Evolutionary conservation across 495 filamentous ascomycete genomes (phyloP).

Genomic region (Delitschia confertaspora): DNA sequence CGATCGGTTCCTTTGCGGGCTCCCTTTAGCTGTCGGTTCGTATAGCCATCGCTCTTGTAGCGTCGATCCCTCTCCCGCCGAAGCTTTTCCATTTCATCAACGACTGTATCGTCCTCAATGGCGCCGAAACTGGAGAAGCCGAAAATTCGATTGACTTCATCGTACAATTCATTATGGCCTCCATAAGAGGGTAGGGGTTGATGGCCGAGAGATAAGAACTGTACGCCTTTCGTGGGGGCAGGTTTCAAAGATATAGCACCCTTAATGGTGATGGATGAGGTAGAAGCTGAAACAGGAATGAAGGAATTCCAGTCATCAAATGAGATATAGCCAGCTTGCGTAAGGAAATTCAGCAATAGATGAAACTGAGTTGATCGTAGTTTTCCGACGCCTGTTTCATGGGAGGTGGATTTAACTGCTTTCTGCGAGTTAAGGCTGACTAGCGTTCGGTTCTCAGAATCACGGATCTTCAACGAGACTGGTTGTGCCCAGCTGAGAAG

Average conservation of each 20-base stretch:
- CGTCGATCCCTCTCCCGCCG: constrained; percentile 36
- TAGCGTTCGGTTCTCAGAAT: constrained; percentile 14
- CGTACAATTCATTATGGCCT: constrained; percentile 59
- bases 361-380: constrained; percentile 5
- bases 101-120: constrained; percentile 40
- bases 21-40: constrained; percentile 47
- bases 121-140: constrained; percentile 67
- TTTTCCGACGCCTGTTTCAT: neutral
- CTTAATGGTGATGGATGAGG: constrained; percentile 48
- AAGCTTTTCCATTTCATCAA: constrained; percentile 35
- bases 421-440: constrained; percentile 13
- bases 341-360: constrained; percentile 42
- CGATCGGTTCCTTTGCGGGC: constrained; percentile 60
- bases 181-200: constrained; percentile 36
- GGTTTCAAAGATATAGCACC: constrained; percentile 65
- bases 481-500: constrained; percentile 53
- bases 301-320: constrained; percentile 46
- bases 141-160: constrained; percentile 73
- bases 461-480: constrained; percentile 35
- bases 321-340: constrained; percentile 55
- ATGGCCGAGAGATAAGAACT: constrained; percentile 73
- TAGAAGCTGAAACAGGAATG: constrained; percentile 59
- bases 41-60: constrained; percentile 44
- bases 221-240: constrained; percentile 57
- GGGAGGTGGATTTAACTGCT: neutral